Conservation (phyloP, 345 rosid genomes). For the Eucalyptus sideroxylon region DNA sequence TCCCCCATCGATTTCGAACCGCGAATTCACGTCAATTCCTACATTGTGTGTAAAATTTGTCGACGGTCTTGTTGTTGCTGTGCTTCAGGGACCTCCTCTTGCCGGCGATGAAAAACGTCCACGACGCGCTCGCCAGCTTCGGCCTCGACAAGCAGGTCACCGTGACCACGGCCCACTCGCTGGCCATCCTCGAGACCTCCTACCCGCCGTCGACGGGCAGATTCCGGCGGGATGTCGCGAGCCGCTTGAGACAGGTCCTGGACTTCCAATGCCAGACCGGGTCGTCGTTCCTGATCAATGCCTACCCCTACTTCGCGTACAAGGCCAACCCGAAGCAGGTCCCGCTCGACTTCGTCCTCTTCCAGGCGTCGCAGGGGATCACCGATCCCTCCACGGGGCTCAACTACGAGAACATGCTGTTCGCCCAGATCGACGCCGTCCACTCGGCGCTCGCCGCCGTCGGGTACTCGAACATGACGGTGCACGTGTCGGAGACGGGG, state of each 20-base stretch:
- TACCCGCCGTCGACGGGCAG: slow-evolving; percentile 36
- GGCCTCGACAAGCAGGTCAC: slow-evolving; percentile 20
- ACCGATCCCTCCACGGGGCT: slow-evolving; percentile 19
- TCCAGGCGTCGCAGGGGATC: slow-evolving; percentile 24
- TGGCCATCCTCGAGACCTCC: slow-evolving; percentile 28
- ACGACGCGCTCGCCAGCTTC: slow-evolving; percentile 13
- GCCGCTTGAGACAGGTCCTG: slow-evolving; percentile 4
- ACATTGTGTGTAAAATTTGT: background rate
- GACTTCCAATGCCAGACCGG: slow-evolving; percentile 19
- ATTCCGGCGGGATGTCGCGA: slow-evolving; percentile 26
- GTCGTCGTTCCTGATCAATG: slow-evolving; percentile 34
- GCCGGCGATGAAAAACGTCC: slow-evolving; percentile 31
- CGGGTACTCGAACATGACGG: slow-evolving; percentile 19
- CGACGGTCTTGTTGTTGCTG: background rate
- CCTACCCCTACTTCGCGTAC: slow-evolving; percentile 40
- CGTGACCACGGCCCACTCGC: slow-evolving; percentile 32
- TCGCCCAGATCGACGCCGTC: slow-evolving; percentile 38
- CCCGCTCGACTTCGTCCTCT: slow-evolving; percentile 27
- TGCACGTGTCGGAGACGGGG: slow-evolving; percentile 41
- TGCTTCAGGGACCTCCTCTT: slow-evolving; percentile 1
- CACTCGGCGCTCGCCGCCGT: slow-evolving; percentile 17
- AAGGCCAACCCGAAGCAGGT: slow-evolving; percentile 22
- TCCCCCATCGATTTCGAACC: background rate
- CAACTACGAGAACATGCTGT: slow-evolving; percentile 36
- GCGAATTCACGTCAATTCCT: background rate